Base-by-base conservation (phyloP, 192 early-diverging fungal species). In the Glomus cerebriforme region DNA sequence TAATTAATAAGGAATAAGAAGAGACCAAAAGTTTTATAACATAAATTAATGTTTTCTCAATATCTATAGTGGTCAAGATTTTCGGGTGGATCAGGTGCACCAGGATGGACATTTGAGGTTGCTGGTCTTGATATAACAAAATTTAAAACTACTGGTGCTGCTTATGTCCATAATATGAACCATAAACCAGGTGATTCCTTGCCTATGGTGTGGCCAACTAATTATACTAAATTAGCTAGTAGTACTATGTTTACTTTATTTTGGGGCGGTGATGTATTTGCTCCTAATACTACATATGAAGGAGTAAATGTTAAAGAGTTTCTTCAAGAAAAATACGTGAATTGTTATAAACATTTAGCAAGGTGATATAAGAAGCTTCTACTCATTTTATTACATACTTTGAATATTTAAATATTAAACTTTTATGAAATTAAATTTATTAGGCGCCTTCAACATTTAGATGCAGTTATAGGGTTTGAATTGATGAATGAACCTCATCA, bases 161-260 rank as follows among this genome's bases (percentile, higher is more conserved):
- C 94, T 9, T 92, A 93, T 82, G 89, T 95, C 17, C 94, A 96
- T 77, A 91, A 93, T 58, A 87, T 87, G 4, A 85, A 90, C 70
- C 82, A 82, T 35, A 67, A 78, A n/a, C 81, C 82, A 19, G 82
- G 83, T 78, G 84, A 62, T 49, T 34, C 24, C 47, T 82, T 84
- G 32, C 86, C 87, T 31, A 89, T 90, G 88, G 87, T 91, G 9
- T 96, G 95, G 94, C 94, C 95, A 1, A 95, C 95, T 64, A 96
- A 96, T 83, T 95, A 96, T 78, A 91, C 90, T 9, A 96, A 96
- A 78, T 86, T 95, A 19, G 95, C 93, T 7, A 88, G 88, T 24
- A 87, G 91, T 27, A 95, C 94, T 6, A 95, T 96, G 93, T 95
- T 96, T 75, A 93, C 95, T 0, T 79, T 95, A 5, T 95, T 95